These are phyloP conservation scores for Calonectria henricotiae DNA, from an alignment of 2,329 filamentous ascomycete genomes.

Conservation along the genomic window DNA sequence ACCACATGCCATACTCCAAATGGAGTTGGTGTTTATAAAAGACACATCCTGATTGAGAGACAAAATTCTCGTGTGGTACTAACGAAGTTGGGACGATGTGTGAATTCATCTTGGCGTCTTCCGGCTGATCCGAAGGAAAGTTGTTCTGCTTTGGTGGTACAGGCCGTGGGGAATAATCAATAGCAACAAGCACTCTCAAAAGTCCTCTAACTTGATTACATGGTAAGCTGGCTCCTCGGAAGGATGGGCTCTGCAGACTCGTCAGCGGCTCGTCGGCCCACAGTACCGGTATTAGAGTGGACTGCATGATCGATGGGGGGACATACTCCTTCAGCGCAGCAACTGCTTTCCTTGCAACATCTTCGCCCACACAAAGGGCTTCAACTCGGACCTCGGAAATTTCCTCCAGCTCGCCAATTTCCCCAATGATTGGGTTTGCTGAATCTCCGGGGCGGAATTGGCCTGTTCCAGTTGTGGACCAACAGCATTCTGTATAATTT, in stretches of 20 bases:
- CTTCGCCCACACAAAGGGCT: slow-evolving; percentile 73
- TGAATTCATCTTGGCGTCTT: neutral
- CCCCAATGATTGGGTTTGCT: slow-evolving; percentile 76
- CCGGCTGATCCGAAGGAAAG: neutral
- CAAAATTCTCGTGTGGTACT: neutral
- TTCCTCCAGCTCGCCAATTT: slow-evolving; percentile 70
- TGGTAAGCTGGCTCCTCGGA: slow-evolving; percentile 14
- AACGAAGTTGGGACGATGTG: neutral
- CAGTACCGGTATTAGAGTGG: neutral
- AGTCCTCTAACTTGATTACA: slow-evolving; percentile 14
- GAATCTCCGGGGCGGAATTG: slow-evolving; percentile 76
- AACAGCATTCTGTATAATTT: slow-evolving; percentile 72
- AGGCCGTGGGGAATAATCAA: neutral
- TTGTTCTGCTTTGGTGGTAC: neutral
- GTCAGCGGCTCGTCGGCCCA: neutral
- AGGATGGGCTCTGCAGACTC: neutral
- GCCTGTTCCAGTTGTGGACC: slow-evolving; percentile 68
- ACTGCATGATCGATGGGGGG: neutral
- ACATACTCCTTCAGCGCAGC: slow-evolving; percentile 76
- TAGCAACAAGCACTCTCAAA: neutral
- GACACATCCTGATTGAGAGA: neutral
- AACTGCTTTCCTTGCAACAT: slow-evolving; percentile 71
- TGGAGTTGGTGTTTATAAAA: neutral
- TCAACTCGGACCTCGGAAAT: slow-evolving; percentile 75
- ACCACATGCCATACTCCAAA: too few species aligned